Base-by-base conservation (phyloP, 2,329 filamentous ascomycete genomes). In the Plenodomus lindquistii region DNA sequence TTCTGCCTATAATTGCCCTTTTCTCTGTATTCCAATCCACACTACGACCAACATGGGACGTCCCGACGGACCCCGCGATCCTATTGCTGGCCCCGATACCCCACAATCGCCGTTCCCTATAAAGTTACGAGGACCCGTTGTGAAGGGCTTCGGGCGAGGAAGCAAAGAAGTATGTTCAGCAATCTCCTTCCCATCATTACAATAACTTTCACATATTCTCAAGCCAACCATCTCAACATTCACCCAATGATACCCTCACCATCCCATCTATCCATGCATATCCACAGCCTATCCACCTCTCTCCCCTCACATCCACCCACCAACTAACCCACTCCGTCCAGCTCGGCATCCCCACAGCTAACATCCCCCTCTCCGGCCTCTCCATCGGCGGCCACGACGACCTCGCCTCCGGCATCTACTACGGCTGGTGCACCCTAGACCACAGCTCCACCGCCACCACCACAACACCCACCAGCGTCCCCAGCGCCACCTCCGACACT, bases 261-360 rank as follows among this genome's bases (percentile, higher is more conserved):
- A 24, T 24, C 22, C 22, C 11, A 24, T 24, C 11, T 24, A 24
- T 11, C 22, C 5, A 5, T 5, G 6, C 22, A 24, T 24, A 11
- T 6, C 22, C 22, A 11, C 22, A 24, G 11, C 22, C 22, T 11
- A 5, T 24, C 42, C 19, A 37, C 41, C 13, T 15, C 40, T 35
- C 18, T 20, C 10, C 11, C 42, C 36, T 15, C 21, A 21, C 19
- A 42, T 37, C 48, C 50, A 44, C 55, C 16, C 10, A 17, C 35
- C 35, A n/a, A n/a, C n/a, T n/a, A n/a, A n/a, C n/a, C n/a, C n/a
- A n/a, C n/a, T n/a, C n/a, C n/a, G n/a, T 9, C 16, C 35, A 95
- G 86, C 89, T 97, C 69, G 93, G 93, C 62, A 97, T 97, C 70
- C 94, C 94, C 2, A 97, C 94, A 1, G 94, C 94, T 69, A 99